Conservation (phyloP, 208 protist genomes). For the Crithidia mellificae region DNA sequence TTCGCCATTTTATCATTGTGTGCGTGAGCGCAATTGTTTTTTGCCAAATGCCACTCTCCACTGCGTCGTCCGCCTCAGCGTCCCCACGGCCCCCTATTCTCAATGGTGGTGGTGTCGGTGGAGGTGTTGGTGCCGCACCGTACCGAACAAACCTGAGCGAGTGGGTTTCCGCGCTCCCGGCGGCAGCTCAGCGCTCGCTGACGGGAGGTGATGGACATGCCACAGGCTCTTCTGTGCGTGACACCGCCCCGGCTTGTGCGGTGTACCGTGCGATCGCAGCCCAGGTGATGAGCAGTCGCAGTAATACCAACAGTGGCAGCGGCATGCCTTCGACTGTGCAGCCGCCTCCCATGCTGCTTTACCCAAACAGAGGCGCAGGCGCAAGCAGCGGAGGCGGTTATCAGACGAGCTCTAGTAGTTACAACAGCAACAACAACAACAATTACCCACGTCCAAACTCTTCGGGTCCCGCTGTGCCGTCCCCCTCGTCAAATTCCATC, state of each 20-base stretch:
- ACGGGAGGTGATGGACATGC: background rate
- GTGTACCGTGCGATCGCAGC: background rate
- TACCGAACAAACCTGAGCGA: conserved; percentile 34
- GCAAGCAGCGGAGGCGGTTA: background rate
- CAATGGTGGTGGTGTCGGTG: too few relatives aligned
- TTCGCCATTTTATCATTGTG: too few relatives aligned
- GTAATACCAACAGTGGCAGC: too few relatives aligned
- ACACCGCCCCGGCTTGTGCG: background rate
- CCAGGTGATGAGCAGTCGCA: background rate
- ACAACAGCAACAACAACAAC: too few relatives aligned
- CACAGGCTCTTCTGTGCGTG: background rate
- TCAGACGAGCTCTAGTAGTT: too few relatives aligned
- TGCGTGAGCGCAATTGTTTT: too few relatives aligned
- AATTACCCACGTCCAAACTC: background rate
- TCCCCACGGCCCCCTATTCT: background rate
- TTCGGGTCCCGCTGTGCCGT: background rate
- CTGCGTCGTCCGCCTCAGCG: background rate
- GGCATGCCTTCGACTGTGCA: background rate
- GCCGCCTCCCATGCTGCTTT: conserved; percentile 3
- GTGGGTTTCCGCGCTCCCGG: conserved; percentile 25
- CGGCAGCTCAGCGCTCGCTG: conserved; percentile 13
- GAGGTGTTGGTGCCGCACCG: too few relatives aligned
- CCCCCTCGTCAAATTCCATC: background rate
- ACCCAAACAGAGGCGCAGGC: background rate
- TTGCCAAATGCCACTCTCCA: conserved; percentile 10